These are phyloP conservation scores for Alternaria atra DNA, from an alignment of 2,329 filamentous ascomycete genomes.

Conservation along the genomic window DNA sequence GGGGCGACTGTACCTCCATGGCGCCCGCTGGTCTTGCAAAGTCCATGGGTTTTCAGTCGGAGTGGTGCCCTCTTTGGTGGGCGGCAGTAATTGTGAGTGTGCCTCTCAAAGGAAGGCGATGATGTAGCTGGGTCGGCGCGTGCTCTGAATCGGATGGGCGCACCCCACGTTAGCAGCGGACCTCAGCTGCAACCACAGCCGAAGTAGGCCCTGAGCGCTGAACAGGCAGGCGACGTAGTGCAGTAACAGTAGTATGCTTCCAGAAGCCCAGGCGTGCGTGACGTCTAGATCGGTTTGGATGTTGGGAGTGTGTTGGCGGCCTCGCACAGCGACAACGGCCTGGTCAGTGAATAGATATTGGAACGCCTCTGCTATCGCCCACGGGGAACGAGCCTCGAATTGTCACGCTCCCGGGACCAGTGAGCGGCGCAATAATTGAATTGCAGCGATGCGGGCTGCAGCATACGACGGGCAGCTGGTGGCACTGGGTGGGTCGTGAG, in stretches of 20 bases:
- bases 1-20: constrained; percentile 49
- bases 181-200: constrained; percentile 31
- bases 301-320: neutral
- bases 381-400: constrained; percentile 28
- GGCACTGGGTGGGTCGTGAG: constrained; percentile 33
- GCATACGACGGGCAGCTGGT: constrained; percentile 35
- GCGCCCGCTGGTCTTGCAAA: constrained; percentile 72
- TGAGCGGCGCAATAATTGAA: constrained; percentile 37
- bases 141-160: constrained; percentile 39
- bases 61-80: constrained; percentile 41
- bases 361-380: constrained; percentile 17
- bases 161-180: constrained; percentile 39
- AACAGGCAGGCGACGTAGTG: constrained; percentile 1
- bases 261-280: neutral
- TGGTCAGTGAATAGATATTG: constrained; percentile 16
- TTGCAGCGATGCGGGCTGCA: constrained; percentile 30
- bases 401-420: constrained; percentile 18
- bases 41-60: constrained; percentile 70
- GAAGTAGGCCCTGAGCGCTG: constrained; percentile 18
- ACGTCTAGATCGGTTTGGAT: no score
- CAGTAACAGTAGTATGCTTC: neutral
- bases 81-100: constrained; percentile 35
- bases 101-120: constrained; percentile 47
- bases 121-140: constrained; percentile 44
- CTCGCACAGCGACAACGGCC: constrained; percentile 9